These are phyloP conservation scores for Crithidia mellificae DNA, from an alignment of 208 protist genomes.

Conservation along the genomic window DNA sequence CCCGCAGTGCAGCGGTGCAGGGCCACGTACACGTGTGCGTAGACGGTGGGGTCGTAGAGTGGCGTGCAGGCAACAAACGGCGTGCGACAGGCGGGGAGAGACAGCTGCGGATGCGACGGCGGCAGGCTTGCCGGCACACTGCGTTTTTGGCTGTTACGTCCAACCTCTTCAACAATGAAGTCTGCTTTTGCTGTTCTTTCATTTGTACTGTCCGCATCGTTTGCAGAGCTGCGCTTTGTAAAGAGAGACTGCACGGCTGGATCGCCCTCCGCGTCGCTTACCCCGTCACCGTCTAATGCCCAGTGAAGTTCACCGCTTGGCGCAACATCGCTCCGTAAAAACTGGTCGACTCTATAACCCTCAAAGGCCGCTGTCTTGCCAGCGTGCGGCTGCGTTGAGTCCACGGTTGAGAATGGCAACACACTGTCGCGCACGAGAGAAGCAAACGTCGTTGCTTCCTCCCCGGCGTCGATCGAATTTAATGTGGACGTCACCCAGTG, in stretches of 20 bases:
- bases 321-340: no score
- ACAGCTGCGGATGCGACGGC: not conserved
- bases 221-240: not conserved
- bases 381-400: no score
- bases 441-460: constrained; percentile 38
- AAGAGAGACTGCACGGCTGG: constrained; percentile 7
- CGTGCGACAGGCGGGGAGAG: constrained; percentile 18
- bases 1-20: constrained; percentile 72
- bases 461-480: not conserved
- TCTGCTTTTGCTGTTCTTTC: no score
- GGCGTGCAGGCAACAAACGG: constrained; percentile 40
- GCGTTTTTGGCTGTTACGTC: no score
- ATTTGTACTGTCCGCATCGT: no score
- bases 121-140: no score
- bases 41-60: constrained; percentile 47
- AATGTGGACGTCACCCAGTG: constrained; percentile 8
- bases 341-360: no score
- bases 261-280: not conserved
- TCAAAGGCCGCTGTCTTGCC: no score
- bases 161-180: no score
- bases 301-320: constrained; percentile 4
- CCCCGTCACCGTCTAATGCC: not conserved
- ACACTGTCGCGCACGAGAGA: constrained; percentile 27
- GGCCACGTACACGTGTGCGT: constrained; percentile 63
- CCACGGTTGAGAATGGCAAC: constrained; percentile 31